phyloP scores from a whole-genome alignment of 208 protist species.

The Endotrypanum monterogeii region DNA sequence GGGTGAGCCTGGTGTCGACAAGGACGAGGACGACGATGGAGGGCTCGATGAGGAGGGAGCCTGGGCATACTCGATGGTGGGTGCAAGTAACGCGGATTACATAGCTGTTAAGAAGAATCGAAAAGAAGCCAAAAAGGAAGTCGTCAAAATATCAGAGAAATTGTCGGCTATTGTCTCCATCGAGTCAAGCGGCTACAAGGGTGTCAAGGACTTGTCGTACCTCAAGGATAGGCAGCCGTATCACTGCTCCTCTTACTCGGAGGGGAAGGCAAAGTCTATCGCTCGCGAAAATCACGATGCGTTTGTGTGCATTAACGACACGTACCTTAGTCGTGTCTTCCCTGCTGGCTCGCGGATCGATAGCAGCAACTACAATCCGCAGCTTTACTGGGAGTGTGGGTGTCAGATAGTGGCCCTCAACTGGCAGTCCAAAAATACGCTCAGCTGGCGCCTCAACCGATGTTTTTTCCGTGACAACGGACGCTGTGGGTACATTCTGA shows the following conservation, averaged over 20 bases:
- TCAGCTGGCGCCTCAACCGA: conserved; percentile 77
- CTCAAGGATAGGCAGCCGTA: conserved; percentile 58
- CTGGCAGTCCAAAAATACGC: conserved; percentile 78
- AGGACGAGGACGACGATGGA: conserved; percentile 34
- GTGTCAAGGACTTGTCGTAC: conserved; percentile 54
- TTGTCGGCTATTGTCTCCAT: conserved; percentile 66
- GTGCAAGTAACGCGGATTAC: conserved; percentile 32
- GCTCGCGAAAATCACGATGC: conserved; percentile 31
- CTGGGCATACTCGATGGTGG: conserved; percentile 5
- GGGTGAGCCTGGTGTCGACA: conserved; percentile 39
- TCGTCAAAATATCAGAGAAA: conserved; percentile 31
- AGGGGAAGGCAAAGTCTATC: conserved; percentile 62
- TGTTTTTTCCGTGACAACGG: conserved; percentile 93
- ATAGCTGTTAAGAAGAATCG: conserved; percentile 14
- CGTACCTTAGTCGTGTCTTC: conserved; percentile 90
- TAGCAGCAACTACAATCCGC: conserved; percentile 93
- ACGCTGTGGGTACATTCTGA: conserved; percentile 93
- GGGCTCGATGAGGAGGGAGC: too few species aligned
- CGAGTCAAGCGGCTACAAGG: conserved; percentile 68
- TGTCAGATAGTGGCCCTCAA: conserved; percentile 94
- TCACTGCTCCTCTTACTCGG: conserved; percentile 61
- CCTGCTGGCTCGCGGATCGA: conserved; percentile 90
- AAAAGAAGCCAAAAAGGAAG: conserved; percentile 28
- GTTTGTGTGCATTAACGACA: conserved; percentile 61
- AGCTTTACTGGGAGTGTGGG: conserved; percentile 72